Evolutionary conservation across 208 protist species (phyloP).

Genomic region (Novymonas esmeraldas): DNA sequence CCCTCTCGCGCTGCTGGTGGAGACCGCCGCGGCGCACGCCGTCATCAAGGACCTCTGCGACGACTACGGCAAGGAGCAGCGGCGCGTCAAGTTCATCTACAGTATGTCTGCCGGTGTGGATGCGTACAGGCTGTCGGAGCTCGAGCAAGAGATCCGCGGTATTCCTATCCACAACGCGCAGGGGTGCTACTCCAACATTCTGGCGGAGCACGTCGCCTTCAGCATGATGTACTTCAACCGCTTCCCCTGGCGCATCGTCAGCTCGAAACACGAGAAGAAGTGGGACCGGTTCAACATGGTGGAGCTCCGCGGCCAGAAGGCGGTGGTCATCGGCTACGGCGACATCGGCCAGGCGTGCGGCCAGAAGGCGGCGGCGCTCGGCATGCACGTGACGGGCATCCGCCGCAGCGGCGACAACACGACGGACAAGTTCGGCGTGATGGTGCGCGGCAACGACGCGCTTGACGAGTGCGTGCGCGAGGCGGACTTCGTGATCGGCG

Average conservation of each 20-base stretch:
- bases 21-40: slow-evolving; percentile 24
- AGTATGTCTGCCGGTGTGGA: slow-evolving; percentile 78
- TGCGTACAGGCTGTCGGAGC: slow-evolving; percentile 48
- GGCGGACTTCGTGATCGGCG: slow-evolving; percentile 85
- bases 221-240: slow-evolving; percentile 90
- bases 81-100: slow-evolving; percentile 79
- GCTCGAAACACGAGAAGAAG: slow-evolving; percentile 52
- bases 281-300: slow-evolving; percentile 82
- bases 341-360: slow-evolving; percentile 71
- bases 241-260: slow-evolving; percentile 60
- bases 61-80: slow-evolving; percentile 43
- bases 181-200: slow-evolving; percentile 65
- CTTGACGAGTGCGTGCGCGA: slow-evolving; percentile 57
- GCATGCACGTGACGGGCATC: slow-evolving; percentile 81
- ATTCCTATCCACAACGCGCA: slow-evolving; percentile 77
- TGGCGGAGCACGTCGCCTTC: slow-evolving; percentile 82
- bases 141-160: slow-evolving; percentile 44
- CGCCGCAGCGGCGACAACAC: slow-evolving; percentile 40
- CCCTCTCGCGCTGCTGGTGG: slow-evolving; percentile 4
- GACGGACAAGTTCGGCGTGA: slow-evolving; percentile 66
- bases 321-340: slow-evolving; percentile 86
- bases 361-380: slow-evolving; percentile 43
- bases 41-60: slow-evolving; percentile 72
- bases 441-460: slow-evolving; percentile 46
- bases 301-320: slow-evolving; percentile 57